Base-by-base conservation (phyloP, 257 asterid genomes). In the Striga asiatica region DNA sequence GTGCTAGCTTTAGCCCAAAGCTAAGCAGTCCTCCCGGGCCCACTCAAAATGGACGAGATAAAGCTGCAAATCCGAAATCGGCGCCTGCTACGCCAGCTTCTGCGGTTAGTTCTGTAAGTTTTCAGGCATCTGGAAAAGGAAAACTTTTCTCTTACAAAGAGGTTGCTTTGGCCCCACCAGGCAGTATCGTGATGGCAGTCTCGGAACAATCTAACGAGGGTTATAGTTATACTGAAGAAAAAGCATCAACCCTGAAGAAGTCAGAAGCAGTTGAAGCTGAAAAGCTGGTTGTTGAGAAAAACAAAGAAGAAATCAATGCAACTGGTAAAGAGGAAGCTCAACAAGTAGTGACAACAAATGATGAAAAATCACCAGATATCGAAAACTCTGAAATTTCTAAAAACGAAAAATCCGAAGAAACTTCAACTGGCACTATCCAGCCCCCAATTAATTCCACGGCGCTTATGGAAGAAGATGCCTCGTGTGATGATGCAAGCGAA, bases 121-220 rank as follows among this genome's bases (percentile, higher is more conserved):
- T 74, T 75, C 93, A 82, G 63, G 75, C 83, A 63, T 75, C 85
- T 25, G 82, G 92, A 69, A 89, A 89, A 66, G 82, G 92, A 69
- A 89, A 89, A 66, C 76, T 70, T 8, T 87, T 87, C 61, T 84
- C 97, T 2, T 88, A 88, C 77, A 88, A 84, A 71, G 95, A 88
- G 65, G 95, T 88, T 55, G 97, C 95, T 70, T 66, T 88, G 51
- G 95, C 93, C 65, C 85, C 85, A 48, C 95, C 97, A n/a, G 95
- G 97, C 58, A 77, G 85, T 58, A 81, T 75, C 18, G 94, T 78
- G 42, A 86, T 83, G 76, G 82, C 86, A 56, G 93, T 76, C 10
- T 64, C 81, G 1, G 93, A 78, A 67, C 75, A 75, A 56, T n/a
- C n/a, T 62, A 63, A 13, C 74, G 76, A n/a, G 10, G 69, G 68